Percentiles rank a stretch among this genome's conserved stretches.
Conservation (phyloP, 805 yeast genomes). For the Schizosaccharomyces osmophilus region DNA sequence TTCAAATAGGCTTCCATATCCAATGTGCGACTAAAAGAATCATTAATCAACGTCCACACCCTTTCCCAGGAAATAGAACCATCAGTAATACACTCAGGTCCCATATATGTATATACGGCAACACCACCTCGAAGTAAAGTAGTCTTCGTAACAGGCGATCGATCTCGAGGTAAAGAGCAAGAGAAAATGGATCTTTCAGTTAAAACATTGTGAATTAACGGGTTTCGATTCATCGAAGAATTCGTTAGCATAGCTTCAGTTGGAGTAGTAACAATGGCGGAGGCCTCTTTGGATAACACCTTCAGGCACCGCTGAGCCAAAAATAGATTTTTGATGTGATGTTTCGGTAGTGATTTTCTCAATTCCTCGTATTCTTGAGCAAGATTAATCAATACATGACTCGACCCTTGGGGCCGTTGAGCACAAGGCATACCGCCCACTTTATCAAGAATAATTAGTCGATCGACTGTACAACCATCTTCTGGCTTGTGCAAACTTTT, state of each 20-base stretch:
- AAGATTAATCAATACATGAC: constrained; percentile 71
- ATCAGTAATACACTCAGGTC: constrained; percentile 6
- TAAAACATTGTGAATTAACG: constrained; percentile 65
- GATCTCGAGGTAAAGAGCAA: constrained; percentile 53
- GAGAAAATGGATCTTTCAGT: constrained; percentile 83
- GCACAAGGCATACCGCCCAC: constrained; percentile 79
- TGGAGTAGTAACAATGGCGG: constrained; percentile 77
- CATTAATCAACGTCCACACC: constrained; percentile 40
- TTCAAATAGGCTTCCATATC: constrained; percentile 39
- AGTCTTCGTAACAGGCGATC: constrained; percentile 31
- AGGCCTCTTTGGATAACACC: constrained; percentile 28
- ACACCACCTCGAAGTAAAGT: constrained; percentile 62
- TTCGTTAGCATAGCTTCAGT: constrained; percentile 30
- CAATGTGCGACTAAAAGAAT: constrained; percentile 51
- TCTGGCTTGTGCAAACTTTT: constrained; percentile 14
- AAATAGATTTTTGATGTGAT: constrained; percentile 44
- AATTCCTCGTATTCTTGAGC: constrained; percentile 57
- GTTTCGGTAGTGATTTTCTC: constrained; percentile 26
- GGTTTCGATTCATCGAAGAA: constrained; percentile 25
- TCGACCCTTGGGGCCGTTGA: constrained; percentile 37
- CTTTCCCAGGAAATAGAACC: constrained; percentile 27
- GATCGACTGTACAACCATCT: constrained; percentile 29
- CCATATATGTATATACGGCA: constrained; percentile 21
- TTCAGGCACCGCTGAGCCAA: constrained; percentile 18
- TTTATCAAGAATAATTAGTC: constrained; percentile 53